Conservation (phyloP, 257 asterid genomes). For the Nicotiana otophora region DNA sequence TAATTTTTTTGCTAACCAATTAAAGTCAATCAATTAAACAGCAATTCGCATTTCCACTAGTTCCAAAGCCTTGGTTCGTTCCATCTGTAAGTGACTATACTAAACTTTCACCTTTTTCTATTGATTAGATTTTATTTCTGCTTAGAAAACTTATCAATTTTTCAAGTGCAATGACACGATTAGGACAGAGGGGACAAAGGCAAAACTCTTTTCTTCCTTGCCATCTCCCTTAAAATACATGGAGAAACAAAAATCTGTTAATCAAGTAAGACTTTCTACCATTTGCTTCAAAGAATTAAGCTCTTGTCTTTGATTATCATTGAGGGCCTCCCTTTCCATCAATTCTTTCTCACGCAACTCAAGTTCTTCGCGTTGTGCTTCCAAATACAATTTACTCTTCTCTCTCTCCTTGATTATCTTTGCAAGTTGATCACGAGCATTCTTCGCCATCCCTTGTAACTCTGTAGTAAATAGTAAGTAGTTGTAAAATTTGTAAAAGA, state of each 20-base stretch:
- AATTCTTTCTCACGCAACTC: background rate
- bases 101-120: background rate
- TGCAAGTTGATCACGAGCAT: slow-evolving; percentile 11
- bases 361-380: slow-evolving; percentile 9
- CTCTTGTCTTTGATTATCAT: slow-evolving; percentile 4
- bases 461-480: background rate
- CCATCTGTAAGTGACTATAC: background rate
- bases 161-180: background rate
- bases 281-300: background rate
- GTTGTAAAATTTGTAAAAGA: too few relatives aligned
- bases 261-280: background rate
- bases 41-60: background rate
- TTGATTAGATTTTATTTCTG: background rate
- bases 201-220: background rate
- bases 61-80: too few relatives aligned
- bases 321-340: background rate
- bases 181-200: background rate
- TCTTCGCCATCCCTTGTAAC: slow-evolving; percentile 9
- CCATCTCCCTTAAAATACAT: slow-evolving; percentile 4
- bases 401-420: slow-evolving; percentile 9
- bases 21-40: background rate
- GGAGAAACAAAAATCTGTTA: background rate
- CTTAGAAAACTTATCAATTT: background rate
- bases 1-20: background rate
- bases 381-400: background rate